Conservation (phyloP, 768 basidiomycete genomes). For the Paxillus ammoniavirescens region DNA sequence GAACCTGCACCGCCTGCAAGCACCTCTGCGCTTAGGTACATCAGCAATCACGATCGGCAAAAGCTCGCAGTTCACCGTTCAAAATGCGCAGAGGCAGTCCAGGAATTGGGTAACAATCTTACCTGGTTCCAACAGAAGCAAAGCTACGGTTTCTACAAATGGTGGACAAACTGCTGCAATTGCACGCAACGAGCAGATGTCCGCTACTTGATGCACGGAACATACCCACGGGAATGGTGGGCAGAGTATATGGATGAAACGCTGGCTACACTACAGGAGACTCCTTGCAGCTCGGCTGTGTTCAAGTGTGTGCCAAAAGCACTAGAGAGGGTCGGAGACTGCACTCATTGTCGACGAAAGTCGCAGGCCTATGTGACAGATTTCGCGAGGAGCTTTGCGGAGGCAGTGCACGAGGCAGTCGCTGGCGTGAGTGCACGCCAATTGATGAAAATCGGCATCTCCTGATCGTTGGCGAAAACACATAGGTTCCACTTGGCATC, state of each 20-base stretch:
- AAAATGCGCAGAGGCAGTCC: conserved; percentile 17
- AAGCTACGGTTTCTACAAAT: conserved; percentile 23
- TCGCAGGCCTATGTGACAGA: conserved; percentile 19
- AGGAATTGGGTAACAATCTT: conserved; percentile 18
- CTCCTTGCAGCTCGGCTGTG: conserved; percentile 22
- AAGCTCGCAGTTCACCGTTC: conserved; percentile 20
- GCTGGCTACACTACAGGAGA: conserved; percentile 16
- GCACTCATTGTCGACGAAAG: conserved; percentile 19
- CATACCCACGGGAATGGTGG: conserved; percentile 32
- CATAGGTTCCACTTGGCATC: conserved; percentile 22
- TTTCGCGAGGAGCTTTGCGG: conserved; percentile 22
- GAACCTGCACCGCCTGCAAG: conserved; percentile 7
- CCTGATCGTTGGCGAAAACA: background rate
- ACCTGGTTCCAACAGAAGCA: conserved; percentile 22
- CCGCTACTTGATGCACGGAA: conserved; percentile 24
- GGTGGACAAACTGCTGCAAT: conserved; percentile 30
- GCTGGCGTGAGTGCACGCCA: conserved; percentile 15
- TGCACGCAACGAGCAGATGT: conserved; percentile 20
- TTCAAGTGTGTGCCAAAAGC: conserved; percentile 15
- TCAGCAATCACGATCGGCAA: conserved; percentile 11
- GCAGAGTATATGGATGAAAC: conserved; percentile 31
- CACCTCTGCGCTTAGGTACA: background rate
- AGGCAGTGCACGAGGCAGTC: conserved; percentile 19
- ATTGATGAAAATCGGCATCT: background rate
- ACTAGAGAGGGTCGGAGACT: conserved; percentile 13